Evolutionary conservation across 805 yeast genomes (phyloP), one percentile per base, ranked within the genome.

Genomic region (Maudiozyma turicensis): DNA sequence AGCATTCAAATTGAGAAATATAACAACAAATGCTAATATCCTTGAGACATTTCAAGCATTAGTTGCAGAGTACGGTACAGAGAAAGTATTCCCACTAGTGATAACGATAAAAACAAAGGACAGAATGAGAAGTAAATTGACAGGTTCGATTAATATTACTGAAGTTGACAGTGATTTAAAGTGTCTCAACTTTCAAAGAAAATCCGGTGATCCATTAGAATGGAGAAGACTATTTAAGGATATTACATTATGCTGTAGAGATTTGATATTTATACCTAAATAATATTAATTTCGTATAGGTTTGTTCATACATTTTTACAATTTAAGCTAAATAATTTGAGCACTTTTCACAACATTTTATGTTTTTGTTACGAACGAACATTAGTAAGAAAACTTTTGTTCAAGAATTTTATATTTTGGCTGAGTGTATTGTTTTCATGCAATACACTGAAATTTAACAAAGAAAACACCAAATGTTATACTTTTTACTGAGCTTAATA

Each of bases 201-300:
- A 73, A 3, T 72, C 73, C 35, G 86, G 85, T 0, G 88, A 83
- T 64, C 88, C 89, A 0, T 59, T 83, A 40, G 89, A 83, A 60
- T 83, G 89, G 89, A 72, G 89, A 63, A 65, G 80, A 13, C 66
- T 83, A 15, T 83, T 84, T 65, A 80, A 80, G 57, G 71, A 72
- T 44, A 70, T 80, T 32, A 75, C 82, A 1, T 61, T 77, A 9
- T 58, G 74, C n/a, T 80, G 84, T 54, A 74, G 82, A 58, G 81
- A 78, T 39, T 72, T 77, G 4, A 79, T 80, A 10, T 74, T 72
- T 48, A 64, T 74, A 11, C 79, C 68, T 8, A 35, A 35, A 14
- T 38, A 38, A 38, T 15, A 35, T 32, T 32, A 11, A 32, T 3
- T 9, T 9, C 5, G 34, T 32, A 32, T 4, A 32, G 13, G 13